Conservation (phyloP, 805 yeast species). For the Yarrowia deformans region DNA sequence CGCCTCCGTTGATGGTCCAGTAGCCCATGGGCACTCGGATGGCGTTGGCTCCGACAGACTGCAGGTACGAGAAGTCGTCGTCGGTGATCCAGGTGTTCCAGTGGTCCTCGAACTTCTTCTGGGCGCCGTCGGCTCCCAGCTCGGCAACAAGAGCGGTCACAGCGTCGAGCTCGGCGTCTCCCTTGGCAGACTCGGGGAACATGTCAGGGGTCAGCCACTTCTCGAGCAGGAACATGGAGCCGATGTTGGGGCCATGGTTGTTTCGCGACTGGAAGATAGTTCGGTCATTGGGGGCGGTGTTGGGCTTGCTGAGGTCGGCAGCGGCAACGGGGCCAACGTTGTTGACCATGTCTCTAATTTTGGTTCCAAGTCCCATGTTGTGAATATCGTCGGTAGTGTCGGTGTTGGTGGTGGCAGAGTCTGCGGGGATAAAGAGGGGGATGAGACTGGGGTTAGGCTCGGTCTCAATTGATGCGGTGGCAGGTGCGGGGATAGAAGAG, state of each 20-base stretch:
- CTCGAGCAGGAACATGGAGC: constrained; percentile 80
- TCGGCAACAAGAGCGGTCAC: constrained; percentile 58
- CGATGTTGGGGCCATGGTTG: constrained; percentile 86
- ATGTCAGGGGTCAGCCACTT: constrained; percentile 60
- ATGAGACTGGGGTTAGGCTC: constrained; percentile 32
- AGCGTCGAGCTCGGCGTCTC: constrained; percentile 75
- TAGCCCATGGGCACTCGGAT: constrained; percentile 90
- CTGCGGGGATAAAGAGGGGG: constrained; percentile 10
- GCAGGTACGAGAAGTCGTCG: constrained; percentile 82
- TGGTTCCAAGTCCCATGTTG: constrained; percentile 27
- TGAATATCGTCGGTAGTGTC: constrained; percentile 1
- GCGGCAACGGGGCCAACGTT: constrained; percentile 36
- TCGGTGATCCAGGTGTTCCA: constrained; percentile 69
- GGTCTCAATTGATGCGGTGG: constrained; percentile 31
- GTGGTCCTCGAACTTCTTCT: constrained; percentile 61
- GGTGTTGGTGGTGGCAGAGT: not conserved
- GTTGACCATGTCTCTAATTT: constrained; percentile 31
- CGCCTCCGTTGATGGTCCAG: constrained; percentile 80
- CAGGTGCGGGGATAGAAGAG: constrained; percentile 7
- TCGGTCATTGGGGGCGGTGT: constrained; percentile 49
- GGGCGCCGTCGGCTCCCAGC: constrained; percentile 63
- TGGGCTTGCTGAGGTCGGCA: constrained; percentile 41
- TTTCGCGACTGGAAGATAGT: constrained; percentile 50
- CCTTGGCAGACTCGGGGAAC: constrained; percentile 62
- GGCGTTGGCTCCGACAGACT: constrained; percentile 71